These are phyloP conservation scores for Fusarium keratoplasticum DNA, from an alignment of 2,329 filamentous ascomycete genomes.

Conservation along the genomic window DNA sequence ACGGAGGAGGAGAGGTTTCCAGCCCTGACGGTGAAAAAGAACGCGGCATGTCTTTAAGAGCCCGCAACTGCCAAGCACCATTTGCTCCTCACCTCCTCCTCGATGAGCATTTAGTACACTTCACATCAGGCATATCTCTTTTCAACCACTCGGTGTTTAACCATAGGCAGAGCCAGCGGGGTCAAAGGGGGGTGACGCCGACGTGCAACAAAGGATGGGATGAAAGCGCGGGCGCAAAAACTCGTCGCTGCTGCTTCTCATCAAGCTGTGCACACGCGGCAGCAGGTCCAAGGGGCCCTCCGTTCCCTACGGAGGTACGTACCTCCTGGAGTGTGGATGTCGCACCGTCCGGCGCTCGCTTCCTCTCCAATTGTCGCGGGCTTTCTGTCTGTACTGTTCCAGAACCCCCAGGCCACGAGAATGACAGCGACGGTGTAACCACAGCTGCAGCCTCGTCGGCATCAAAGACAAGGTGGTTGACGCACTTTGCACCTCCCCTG, in stretches of 20 bases:
- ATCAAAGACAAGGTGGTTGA: slow-evolving; percentile 1
- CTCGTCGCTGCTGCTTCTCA: neutral
- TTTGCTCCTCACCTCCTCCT: neutral
- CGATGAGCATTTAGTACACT: neutral
- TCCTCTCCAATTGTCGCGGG: slow-evolving; percentile 27
- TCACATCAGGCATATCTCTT: neutral
- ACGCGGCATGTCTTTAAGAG: neutral
- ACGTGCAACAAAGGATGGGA: slow-evolving; percentile 11
- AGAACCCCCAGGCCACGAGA: neutral
- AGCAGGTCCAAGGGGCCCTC: neutral
- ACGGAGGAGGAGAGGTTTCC: neutral
- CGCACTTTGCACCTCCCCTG: neutral
- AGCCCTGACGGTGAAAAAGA: slow-evolving; percentile 3
- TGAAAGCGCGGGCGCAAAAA: slow-evolving; percentile 20
- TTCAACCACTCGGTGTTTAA: slow-evolving; percentile 16
- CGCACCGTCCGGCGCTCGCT: slow-evolving; percentile 11
- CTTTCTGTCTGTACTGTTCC: slow-evolving; percentile 7
- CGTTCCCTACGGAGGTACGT: slow-evolving; percentile 22
- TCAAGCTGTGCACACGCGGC: slow-evolving; percentile 3
- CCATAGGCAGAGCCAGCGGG: slow-evolving; percentile 13
- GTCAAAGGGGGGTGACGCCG: slow-evolving; percentile 5
- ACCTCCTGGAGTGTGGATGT: slow-evolving; percentile 11
- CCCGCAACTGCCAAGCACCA: neutral
- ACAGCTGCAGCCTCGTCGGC: neutral
- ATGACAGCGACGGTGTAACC: slow-evolving; percentile 17